Evolutionary conservation across 257 asterid species (phyloP).

Genomic region (Ehretia macrophylla): DNA sequence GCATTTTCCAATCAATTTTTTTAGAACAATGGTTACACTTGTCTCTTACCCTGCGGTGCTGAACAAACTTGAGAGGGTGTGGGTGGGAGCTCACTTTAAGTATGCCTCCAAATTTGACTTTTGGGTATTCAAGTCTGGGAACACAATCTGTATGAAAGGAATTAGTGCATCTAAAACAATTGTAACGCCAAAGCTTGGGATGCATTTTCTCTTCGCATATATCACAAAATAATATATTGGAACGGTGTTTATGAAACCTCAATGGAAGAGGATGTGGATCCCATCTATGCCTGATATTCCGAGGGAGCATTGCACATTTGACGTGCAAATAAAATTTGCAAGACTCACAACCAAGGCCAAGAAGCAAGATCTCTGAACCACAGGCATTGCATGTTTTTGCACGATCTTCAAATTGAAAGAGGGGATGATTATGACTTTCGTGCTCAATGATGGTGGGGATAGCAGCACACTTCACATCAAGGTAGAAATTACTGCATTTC

Average conservation of each 20-base stretch:
- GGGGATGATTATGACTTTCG: slow-evolving; percentile 1
- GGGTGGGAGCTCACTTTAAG: not conserved
- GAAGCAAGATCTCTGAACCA: accelerated
- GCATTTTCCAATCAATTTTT: too few species aligned
- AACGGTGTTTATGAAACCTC: not conserved
- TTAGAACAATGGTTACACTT: too few species aligned
- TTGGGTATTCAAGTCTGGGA: not conserved
- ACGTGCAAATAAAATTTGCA: not conserved
- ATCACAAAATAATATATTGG: slow-evolving; percentile 2
- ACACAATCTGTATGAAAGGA: slow-evolving; percentile 1
- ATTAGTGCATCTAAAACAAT: not conserved
- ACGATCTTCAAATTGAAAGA: not conserved
- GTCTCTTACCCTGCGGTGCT: too few species aligned
- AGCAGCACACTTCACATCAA: slow-evolving; percentile 4
- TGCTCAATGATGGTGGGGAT: not conserved
- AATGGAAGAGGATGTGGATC: slow-evolving; percentile 1
- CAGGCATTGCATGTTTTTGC: not conserved
- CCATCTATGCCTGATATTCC: slow-evolving; percentile 8
- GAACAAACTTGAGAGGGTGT: not conserved
- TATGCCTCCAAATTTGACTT: not conserved
- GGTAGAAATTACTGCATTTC: too few species aligned
- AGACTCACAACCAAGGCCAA: not conserved
- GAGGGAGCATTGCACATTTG: slow-evolving; percentile 4
- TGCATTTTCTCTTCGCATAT: slow-evolving; percentile 8
- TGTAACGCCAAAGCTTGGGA: not conserved